Base-by-base conservation (phyloP, 108 stramenopile species). In the Aurantiochytrium sp. region DNA sequence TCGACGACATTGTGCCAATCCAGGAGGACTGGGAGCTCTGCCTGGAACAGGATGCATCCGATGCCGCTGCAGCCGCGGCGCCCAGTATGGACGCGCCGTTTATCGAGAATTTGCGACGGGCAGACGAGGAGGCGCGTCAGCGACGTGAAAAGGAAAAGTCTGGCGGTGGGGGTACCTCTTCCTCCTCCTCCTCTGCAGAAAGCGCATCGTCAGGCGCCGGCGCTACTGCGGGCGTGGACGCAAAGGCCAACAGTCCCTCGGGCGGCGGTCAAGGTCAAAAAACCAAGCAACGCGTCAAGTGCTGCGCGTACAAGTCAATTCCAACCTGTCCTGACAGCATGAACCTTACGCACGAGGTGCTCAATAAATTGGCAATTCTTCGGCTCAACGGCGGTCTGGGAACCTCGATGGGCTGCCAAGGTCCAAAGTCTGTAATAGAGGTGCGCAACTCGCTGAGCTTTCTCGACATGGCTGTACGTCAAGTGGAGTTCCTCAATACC, bases 371-470 rank as follows among this genome's bases (percentile, higher is more conserved):
- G 5, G 99, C 98, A 59, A 97, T 99, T 19, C 94, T 99, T 58
- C 98, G 99, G 93, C 95, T 99, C 87, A 99, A 99, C 92, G 99
- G 99, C 49, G 99, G 99, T 43, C 95, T 99, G 16, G 99, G 99
- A 88, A 99, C 99, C 29, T 97, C 96, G 58, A 99, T 99, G 99
- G 99, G 99, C 14, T 87, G 73, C 25, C 43, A 88, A 8, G 89
- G 98, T 92, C 98, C 99, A 88, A 99, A 99, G 96, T 96, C 96
- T 28, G 91, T 98, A 60, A 92, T 99, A 8, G 96, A 96, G 83
- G 98, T 99, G 60, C 98, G 99, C 95, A 97, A 96, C 53, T 96
- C 95, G 29, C 97, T 98, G 89, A 99, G 97, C 59, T 99, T 99
- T 93, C 93, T 99, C 72, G 99, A 99, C 91, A 93, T 99, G 92